Evolutionary conservation across 257 asterid species (phyloP), one percentile per base, ranked within the genome.

Genomic region (Cynanchum wilfordii): DNA sequence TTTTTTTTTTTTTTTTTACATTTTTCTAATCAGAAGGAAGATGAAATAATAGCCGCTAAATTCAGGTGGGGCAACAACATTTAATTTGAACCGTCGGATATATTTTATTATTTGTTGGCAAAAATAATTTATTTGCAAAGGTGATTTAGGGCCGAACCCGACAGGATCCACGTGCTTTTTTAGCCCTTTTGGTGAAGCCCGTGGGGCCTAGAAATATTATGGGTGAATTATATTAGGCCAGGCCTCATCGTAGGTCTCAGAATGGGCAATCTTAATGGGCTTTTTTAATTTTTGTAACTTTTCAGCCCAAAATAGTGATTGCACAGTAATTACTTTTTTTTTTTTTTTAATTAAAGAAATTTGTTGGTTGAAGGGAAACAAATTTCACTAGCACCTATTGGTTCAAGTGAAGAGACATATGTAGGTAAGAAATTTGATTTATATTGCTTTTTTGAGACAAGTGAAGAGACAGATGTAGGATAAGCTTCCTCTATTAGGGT

Each of bases 11-110:
- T 15, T 50, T 50, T 50, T 15, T 4, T 52, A 52, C 5, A 1
- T 4, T 52, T 25, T 38, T 60, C 1, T 47, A 20, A 42, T 45
- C 10, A 27, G 62, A 62, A 55, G 65, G 70, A 64, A 59, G 58
- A 78, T 50, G 68, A 52, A 60, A 73, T 75, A 73, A 38, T 66
- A 72, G 64, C 81, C 76, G 77, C 72, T 60, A 20, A 79, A 60
- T 50, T 71, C 47, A 29, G 83, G 77, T 81, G 74, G 78, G 75
- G 69, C 19, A 33, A 1, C 15, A 54, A 24, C 52, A 27, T 82
- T 75, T 47, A 70, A 78, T 78, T 67, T 42, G 64, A 45, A 27
- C 76, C 88, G 75, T 36, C 0, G 13, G 68, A 62, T 62, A 0
- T 5, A 33, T 52, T 19, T 4, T 29, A 2, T 10, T 16, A 1